Evolutionary conservation across 768 basidiomycete genomes (phyloP).

Genomic region (Leucosporidium creatinivorum): DNA sequence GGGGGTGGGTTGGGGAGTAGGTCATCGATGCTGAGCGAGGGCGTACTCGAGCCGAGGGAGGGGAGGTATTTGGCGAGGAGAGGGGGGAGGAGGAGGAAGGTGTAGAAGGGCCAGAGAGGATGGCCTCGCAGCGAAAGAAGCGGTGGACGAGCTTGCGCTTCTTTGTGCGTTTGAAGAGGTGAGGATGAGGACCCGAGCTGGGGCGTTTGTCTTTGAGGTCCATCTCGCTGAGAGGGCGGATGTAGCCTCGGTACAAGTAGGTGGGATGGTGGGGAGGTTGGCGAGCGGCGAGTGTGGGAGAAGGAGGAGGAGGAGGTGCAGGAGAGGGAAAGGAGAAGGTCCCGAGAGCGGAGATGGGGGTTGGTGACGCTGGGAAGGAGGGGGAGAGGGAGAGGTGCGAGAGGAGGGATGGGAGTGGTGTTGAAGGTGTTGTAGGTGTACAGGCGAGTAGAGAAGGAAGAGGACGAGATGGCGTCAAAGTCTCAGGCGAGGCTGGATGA

Average conservation of each 20-base stretch:
- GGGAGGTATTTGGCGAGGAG: not conserved
- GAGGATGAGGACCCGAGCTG: not conserved
- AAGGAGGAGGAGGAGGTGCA: not conserved
- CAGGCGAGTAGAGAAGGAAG: no score
- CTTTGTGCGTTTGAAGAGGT: conserved; percentile 1
- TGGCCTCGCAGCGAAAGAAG: conserved; percentile 1
- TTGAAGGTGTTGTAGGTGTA: no score
- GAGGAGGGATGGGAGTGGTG: not conserved
- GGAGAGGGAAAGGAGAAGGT: not conserved
- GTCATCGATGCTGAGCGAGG: no score
- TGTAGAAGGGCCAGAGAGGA: not conserved
- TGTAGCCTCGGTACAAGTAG: no score
- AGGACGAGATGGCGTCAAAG: no score
- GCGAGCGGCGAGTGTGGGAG: not conserved
- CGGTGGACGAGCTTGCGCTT: conserved; percentile 2
- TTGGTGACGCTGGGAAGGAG: not conserved
- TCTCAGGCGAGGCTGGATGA: no score
- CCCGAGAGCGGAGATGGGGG: not conserved
- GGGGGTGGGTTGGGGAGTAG: not conserved
- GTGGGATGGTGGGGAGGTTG: not conserved
- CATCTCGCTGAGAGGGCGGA: no score
- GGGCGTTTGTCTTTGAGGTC: not conserved
- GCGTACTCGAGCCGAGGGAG: not conserved
- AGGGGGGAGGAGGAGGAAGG: not conserved
- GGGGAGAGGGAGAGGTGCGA: not conserved